phyloP scores from a whole-genome alignment of 208 protist species.

The Trypanosomatidae sp. region DNA sequence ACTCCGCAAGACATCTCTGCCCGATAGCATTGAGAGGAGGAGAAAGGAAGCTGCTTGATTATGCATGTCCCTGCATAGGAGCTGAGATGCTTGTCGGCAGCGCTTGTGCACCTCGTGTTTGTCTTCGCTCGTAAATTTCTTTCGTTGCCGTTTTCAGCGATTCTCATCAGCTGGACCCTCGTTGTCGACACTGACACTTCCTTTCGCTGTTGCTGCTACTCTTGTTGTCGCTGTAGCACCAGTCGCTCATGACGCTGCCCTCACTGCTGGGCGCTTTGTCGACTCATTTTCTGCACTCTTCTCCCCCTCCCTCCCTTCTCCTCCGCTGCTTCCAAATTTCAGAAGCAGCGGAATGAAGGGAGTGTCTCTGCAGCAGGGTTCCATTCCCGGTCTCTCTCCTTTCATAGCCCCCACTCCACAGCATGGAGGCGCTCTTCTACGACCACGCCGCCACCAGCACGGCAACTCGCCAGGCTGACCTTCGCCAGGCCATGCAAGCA shows the following conservation, averaged over 20 bases:
- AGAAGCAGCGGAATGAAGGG: background rate
- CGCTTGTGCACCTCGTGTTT: background rate
- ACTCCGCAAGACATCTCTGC: background rate
- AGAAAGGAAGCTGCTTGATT: background rate
- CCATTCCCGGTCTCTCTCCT: background rate
- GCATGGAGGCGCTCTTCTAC: constrained; percentile 37
- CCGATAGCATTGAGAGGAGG: too few relatives aligned
- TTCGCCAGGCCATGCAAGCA: constrained; percentile 30
- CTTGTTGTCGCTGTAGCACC: background rate
- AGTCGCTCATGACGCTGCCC: background rate
- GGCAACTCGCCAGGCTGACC: constrained; percentile 13
- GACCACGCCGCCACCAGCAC: constrained; percentile 17
- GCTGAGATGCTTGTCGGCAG: background rate
- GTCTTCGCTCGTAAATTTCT: background rate
- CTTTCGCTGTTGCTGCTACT: background rate
- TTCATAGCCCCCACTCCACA: background rate
- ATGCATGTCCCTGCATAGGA: background rate
- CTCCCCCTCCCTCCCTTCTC: too few relatives aligned
- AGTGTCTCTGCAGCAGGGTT: background rate
- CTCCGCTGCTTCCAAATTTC: background rate
- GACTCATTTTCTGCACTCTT: background rate
- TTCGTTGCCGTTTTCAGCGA: background rate
- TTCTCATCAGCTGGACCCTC: background rate
- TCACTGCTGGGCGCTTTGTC: background rate
- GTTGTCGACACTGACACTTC: background rate